These are phyloP conservation scores for Aspergillus uvarum DNA, from an alignment of 2,329 filamentous ascomycete genomes.

Conservation along the genomic window DNA sequence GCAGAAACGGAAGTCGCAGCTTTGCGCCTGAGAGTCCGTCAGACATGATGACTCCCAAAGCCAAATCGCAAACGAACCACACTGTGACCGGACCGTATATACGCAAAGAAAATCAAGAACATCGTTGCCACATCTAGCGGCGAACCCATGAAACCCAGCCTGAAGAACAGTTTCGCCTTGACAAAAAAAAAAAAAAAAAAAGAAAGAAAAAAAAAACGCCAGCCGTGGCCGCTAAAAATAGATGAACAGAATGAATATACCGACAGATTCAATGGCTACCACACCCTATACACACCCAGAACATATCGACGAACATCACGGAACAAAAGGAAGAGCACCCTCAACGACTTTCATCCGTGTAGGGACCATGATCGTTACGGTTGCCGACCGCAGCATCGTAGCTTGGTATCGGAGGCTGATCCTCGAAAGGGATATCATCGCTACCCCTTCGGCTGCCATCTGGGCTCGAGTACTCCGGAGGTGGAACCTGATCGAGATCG, in stretches of 20 bases:
- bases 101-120: conserved; percentile 11
- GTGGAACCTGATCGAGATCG: conserved; percentile 31
- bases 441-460: conserved; percentile 57
- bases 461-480: conserved; percentile 56
- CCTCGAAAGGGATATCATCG: conserved; percentile 50
- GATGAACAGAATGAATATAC: conserved; percentile 12
- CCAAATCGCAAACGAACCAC: background rate
- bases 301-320: conserved; percentile 4
- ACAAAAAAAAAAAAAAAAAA: conserved; percentile 22
- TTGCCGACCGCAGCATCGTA: conserved; percentile 71
- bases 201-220: conserved; percentile 24
- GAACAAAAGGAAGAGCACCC: background rate
- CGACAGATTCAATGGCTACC: conserved; percentile 8
- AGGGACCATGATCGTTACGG: conserved; percentile 9
- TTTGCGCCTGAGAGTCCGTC: background rate
- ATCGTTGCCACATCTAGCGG: conserved; percentile 18
- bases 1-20: background rate
- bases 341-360: conserved; percentile 5
- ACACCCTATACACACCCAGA: conserved; percentile 14
- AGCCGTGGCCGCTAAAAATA: conserved; percentile 32
- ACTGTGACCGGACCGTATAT: conserved; percentile 19
- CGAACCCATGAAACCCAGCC: conserved; percentile 21
- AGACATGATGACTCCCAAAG: background rate
- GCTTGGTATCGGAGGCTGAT: conserved; percentile 73
- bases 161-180: conserved; percentile 19